Evolutionary conservation across 2,329 filamentous ascomycete genomes (phyloP).

Genomic region (Chalaropsis ovoidea): DNA sequence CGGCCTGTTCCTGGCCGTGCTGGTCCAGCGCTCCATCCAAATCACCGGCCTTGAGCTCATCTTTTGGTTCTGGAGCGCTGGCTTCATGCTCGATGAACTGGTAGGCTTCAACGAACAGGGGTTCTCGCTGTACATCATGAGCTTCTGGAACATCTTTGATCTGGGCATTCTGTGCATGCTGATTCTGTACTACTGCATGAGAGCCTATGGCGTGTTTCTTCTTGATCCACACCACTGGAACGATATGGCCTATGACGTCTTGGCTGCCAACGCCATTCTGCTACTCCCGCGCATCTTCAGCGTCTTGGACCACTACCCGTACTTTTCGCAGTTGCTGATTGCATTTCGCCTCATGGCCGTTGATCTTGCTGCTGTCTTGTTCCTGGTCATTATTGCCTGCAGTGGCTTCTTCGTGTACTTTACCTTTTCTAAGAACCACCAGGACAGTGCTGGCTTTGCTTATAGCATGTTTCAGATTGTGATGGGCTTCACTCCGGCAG

Average conservation of each 20-base stretch:
- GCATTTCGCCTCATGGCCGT: slow-evolving; percentile 90
- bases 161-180: slow-evolving; percentile 78
- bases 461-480: slow-evolving; percentile 88
- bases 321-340: slow-evolving; percentile 89
- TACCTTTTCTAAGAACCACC: slow-evolving; percentile 63
- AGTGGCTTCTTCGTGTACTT: slow-evolving; percentile 96
- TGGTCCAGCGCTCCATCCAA: slow-evolving; percentile 61
- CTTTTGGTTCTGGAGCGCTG: slow-evolving; percentile 97
- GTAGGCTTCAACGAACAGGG: slow-evolving; percentile 95
- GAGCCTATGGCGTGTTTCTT: slow-evolving; percentile 77
- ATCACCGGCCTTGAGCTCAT: slow-evolving; percentile 79
- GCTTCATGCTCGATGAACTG: slow-evolving; percentile 92
- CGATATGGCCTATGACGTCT: slow-evolving; percentile 82
- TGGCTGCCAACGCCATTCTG: slow-evolving; percentile 81
- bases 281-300: slow-evolving; percentile 87
- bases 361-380: slow-evolving; percentile 73
- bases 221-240: slow-evolving; percentile 66
- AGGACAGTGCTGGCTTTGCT: slow-evolving; percentile 63
- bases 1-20: slow-evolving; percentile 72
- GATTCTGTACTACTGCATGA: slow-evolving; percentile 80
- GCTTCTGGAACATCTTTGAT: slow-evolving; percentile 95
- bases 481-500: slow-evolving; percentile 91
- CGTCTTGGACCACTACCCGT: slow-evolving; percentile 85
- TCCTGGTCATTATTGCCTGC: slow-evolving; percentile 76
- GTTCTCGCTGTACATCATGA: slow-evolving; percentile 93